Evolutionary conservation across 2,329 filamentous ascomycete species (phyloP).

Genomic region (Neofusicoccum parvum): DNA sequence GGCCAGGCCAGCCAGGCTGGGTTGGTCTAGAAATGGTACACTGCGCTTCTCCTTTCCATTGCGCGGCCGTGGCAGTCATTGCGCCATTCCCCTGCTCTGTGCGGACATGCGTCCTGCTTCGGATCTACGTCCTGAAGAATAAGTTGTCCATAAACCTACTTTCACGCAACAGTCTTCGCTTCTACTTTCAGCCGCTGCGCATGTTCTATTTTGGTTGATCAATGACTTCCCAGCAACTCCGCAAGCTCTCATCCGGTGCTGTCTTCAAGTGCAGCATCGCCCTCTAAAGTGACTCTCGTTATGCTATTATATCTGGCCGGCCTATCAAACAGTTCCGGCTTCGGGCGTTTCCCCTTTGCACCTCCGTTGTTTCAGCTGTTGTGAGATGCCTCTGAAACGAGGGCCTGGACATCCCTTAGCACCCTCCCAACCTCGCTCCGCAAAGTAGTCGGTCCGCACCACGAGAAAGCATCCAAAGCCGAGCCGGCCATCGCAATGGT

Average conservation of each 20-base stretch:
- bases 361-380: background rate
- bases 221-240: constrained; percentile 1
- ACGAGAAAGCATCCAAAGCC: no score
- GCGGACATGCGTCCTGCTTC: background rate
- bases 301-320: background rate
- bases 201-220: background rate
- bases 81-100: background rate
- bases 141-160: no score
- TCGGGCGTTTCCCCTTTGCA: background rate
- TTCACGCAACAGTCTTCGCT: background rate
- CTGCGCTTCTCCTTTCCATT: background rate
- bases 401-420: background rate
- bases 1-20: background rate
- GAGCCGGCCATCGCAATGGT: no score
- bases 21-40: background rate
- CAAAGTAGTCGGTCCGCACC: background rate
- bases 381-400: constrained; percentile 4
- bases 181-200: background rate
- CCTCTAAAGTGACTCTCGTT: background rate
- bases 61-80: background rate
- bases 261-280: no score
- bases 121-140: no score
- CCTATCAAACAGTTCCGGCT: background rate
- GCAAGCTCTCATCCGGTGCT: background rate
- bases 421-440: background rate